phyloP scores from a whole-genome alignment of 1,284 basidiomycete genomes.

The Rhodofomes roseus region DNA sequence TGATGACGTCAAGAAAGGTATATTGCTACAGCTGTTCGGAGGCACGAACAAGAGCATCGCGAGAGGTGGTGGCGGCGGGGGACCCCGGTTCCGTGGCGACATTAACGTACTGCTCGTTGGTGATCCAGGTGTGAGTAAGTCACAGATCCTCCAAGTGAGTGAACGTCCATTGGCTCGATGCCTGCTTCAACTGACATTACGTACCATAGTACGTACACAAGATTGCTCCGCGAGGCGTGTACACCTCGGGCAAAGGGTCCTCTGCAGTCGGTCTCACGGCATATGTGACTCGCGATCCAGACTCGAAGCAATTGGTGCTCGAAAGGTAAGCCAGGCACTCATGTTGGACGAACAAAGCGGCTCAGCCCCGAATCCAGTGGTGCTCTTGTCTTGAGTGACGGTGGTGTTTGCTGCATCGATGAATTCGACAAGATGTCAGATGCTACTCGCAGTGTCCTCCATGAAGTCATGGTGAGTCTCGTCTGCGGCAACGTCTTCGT shows the following conservation, averaged over 20 bases:
- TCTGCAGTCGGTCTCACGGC: slow-evolving; percentile 98
- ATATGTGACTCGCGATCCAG: slow-evolving; percentile 96
- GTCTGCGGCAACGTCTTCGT: not conserved
- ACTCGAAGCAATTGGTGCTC: slow-evolving; percentile 95
- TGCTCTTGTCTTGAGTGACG: slow-evolving; percentile 94
- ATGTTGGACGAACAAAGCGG: not conserved
- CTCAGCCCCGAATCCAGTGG: slow-evolving; percentile 52
- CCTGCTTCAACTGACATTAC: not conserved
- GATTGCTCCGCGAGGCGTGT: slow-evolving; percentile 96
- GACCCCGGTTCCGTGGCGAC: slow-evolving; percentile 94
- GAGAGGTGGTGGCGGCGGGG: slow-evolving; percentile 90
- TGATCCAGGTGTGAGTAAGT: slow-evolving; percentile 97
- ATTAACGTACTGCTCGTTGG: slow-evolving; percentile 97
- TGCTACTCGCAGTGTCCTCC: slow-evolving; percentile 91
- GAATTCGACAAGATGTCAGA: slow-evolving; percentile 99
- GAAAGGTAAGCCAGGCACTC: slow-evolving; percentile 64
- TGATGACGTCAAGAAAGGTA: slow-evolving; percentile 99
- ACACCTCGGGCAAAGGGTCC: slow-evolving; percentile 95
- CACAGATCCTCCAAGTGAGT: slow-evolving; percentile 85
- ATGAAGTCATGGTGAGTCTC: slow-evolving; percentile 92
- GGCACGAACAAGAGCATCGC: slow-evolving; percentile 97
- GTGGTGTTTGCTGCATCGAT: slow-evolving; percentile 98
- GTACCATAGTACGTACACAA: slow-evolving; percentile 89
- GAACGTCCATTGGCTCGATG: not conserved
- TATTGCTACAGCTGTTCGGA: slow-evolving; percentile 93